phyloP scores from a whole-genome alignment of 2,329 filamentous ascomycete species.

The Cercospora sp. region DNA sequence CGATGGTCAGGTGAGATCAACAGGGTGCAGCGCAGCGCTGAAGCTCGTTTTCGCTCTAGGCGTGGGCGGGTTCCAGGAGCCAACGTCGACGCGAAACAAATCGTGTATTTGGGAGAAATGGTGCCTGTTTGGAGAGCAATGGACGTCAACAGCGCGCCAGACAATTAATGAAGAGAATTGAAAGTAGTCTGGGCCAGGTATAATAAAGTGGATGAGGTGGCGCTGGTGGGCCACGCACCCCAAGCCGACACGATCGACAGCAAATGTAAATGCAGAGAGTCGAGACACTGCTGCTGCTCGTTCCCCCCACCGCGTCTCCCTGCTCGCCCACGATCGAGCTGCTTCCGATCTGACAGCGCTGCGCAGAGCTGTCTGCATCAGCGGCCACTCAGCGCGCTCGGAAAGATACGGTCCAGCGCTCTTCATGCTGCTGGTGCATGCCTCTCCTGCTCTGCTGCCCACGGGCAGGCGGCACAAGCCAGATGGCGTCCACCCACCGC shows the following conservation, averaged over 20 bases:
- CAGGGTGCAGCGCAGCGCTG: not conserved
- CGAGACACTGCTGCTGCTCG: not conserved
- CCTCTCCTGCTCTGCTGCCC: not conserved
- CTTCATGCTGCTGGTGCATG: not conserved
- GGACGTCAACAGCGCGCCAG: not conserved
- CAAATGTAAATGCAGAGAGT: not conserved
- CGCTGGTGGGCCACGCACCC: not conserved
- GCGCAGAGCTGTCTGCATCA: not conserved
- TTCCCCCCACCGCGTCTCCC: not conserved
- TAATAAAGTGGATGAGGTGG: conserved; percentile 4
- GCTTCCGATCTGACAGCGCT: not conserved
- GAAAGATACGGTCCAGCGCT: not conserved
- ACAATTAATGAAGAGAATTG: not conserved
- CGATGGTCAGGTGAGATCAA: conserved; percentile 8
- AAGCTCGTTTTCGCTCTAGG: not conserved
- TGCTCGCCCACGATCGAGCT: not conserved
- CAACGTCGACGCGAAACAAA: not conserved
- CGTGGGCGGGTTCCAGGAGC: not conserved
- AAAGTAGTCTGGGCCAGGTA: not conserved
- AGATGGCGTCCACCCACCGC: not conserved
- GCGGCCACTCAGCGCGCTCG: not conserved
- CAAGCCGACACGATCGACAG: not conserved
- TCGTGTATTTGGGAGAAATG: no score
- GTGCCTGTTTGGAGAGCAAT: no score
- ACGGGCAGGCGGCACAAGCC: not conserved